Evolutionary conservation across 345 rosid genomes (phyloP).

Genomic region (Murraya koenigii): DNA sequence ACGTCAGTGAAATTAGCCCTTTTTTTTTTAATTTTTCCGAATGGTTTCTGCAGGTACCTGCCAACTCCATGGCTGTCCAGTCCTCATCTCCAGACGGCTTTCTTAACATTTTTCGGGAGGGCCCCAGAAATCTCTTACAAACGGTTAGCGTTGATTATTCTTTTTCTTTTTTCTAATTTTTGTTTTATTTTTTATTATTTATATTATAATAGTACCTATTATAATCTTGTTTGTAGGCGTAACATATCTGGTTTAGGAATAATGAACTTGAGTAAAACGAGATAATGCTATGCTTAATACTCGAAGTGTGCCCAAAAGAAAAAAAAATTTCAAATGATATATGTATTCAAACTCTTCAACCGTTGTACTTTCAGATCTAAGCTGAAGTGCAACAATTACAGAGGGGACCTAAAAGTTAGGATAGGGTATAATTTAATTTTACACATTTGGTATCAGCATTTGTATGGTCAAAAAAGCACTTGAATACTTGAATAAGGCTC

Average conservation of each 20-base stretch:
- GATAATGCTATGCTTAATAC: background rate
- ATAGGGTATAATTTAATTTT: background rate
- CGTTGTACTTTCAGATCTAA: too few relatives aligned
- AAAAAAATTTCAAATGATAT: background rate
- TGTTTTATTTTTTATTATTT: too few relatives aligned
- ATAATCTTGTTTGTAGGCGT: background rate
- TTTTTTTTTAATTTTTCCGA: background rate
- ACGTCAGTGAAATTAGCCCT: background rate
- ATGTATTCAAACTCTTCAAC: too few relatives aligned
- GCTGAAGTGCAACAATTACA: background rate
- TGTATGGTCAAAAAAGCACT: background rate
- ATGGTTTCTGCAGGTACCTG: conserved; percentile 23
- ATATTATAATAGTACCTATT: background rate
- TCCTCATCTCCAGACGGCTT: conserved; percentile 46
- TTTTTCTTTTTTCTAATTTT: background rate
- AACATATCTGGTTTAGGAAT: background rate
- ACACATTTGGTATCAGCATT: background rate
- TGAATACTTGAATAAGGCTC: background rate
- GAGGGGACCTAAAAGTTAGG: background rate
- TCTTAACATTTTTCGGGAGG: conserved; percentile 29
- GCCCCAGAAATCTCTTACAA: conserved; percentile 30
- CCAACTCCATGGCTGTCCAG: conserved; percentile 46
- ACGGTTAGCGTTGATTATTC: conserved; percentile 19
- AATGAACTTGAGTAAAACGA: background rate
- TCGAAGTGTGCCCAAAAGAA: background rate